Evolutionary conservation across 176 grass and related monocot species (phyloP).

Genomic region (Aechmea fasciata): DNA sequence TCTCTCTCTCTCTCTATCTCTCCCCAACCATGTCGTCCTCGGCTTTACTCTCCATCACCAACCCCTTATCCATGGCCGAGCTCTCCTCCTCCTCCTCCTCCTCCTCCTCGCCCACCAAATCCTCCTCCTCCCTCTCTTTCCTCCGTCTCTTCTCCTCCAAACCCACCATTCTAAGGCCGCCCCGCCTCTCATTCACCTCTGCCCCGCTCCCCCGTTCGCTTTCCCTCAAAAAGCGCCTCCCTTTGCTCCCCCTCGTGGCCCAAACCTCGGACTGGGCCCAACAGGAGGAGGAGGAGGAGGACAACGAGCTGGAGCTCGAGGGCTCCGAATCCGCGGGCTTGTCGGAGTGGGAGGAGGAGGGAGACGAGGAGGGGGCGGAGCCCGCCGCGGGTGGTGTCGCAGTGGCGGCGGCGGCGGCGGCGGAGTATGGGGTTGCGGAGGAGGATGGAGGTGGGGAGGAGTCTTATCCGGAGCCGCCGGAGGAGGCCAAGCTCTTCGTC

Average conservation of each 20-base stretch:
- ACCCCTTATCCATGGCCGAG: conserved; percentile 16
- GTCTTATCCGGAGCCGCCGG: conserved; percentile 22
- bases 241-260: conserved; percentile 8
- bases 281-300: conserved; percentile 24
- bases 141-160: conserved; percentile 5
- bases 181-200: conserved; percentile 15
- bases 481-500: conserved; percentile 71
- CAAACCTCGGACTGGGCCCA: conserved; percentile 38
- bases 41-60: neutral
- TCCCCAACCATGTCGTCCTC: neutral
- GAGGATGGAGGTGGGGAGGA: conserved; percentile 32
- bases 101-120: neutral
- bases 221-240: conserved; percentile 22
- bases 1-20: neutral
- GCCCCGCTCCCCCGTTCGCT: neutral
- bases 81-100: neutral
- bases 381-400: conserved; percentile 21
- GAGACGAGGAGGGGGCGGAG: conserved; percentile 7
- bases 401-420: neutral
- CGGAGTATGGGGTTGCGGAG: conserved; percentile 7
- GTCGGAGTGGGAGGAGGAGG: conserved; percentile 25
- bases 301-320: neutral
- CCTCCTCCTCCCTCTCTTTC: neutral
- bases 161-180: conserved; percentile 2
- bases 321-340: conserved; percentile 18